These are phyloP conservation scores for Hypomontagnella monticulosa DNA, from an alignment of 495 filamentous ascomycete species.

Conservation along the genomic window DNA sequence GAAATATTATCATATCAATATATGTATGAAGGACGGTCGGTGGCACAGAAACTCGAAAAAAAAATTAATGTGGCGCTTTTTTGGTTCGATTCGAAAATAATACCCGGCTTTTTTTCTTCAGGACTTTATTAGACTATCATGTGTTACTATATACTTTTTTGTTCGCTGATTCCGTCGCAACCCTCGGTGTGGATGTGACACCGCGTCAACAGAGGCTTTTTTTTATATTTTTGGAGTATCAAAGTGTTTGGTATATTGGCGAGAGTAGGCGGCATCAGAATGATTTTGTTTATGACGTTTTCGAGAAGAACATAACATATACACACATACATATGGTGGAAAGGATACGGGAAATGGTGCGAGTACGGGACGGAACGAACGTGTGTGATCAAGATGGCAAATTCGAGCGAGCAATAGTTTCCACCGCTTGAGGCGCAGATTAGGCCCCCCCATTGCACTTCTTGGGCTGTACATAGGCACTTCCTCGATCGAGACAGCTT, in stretches of 20 bases:
- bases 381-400: conserved; percentile 33
- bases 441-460: conserved; percentile 19
- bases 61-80: conserved; percentile 20
- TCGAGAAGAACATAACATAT: conserved; percentile 34
- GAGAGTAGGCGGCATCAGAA: conserved; percentile 29
- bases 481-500: conserved; percentile 26
- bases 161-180: conserved; percentile 25
- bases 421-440: conserved; percentile 25
- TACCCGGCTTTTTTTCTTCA: conserved; percentile 29
- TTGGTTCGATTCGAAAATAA: conserved; percentile 39
- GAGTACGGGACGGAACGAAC: conserved; percentile 20
- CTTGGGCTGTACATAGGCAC: conserved; percentile 37
- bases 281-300: conserved; percentile 34
- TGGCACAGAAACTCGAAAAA: conserved; percentile 31
- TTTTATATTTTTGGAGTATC: conserved; percentile 31
- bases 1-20: conserved; percentile 8
- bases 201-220: conserved; percentile 20
- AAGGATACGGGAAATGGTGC: conserved; percentile 9
- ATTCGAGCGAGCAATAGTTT: conserved; percentile 28
- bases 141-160: conserved; percentile 41
- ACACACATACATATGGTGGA: conserved; percentile 28
- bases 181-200: conserved; percentile 31
- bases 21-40: conserved; percentile 17
- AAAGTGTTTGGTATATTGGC: conserved; percentile 26
- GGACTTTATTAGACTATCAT: conserved; percentile 35